phyloP scores from a whole-genome alignment of 75 land plant species.

The Cryptomeria japonica region DNA sequence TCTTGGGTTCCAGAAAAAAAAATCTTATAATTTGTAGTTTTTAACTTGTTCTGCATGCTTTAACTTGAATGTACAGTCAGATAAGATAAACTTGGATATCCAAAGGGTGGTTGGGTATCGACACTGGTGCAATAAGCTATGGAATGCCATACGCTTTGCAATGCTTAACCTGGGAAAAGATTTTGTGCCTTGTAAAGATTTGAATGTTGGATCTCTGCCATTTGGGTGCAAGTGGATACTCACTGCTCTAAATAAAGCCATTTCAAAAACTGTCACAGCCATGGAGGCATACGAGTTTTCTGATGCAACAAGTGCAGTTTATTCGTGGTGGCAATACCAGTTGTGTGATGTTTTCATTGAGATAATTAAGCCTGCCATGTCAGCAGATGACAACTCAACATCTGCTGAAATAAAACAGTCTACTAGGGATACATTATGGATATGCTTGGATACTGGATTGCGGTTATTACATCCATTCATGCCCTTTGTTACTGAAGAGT shows the following conservation, averaged over 20 bases:
- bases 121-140: conserved; percentile 95
- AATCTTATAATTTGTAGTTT: neutral
- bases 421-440: conserved; percentile 79
- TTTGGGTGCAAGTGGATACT: conserved; percentile 90
- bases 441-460: conserved; percentile 84
- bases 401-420: conserved; percentile 25
- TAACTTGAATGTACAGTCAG: conserved; percentile 57
- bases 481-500: conserved; percentile 95
- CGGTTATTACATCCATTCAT: conserved; percentile 94
- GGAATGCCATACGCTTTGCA: conserved; percentile 96
- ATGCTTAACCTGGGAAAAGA: conserved; percentile 75
- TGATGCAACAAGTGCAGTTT: conserved; percentile 66
- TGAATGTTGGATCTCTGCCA: conserved; percentile 43
- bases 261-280: conserved; percentile 54
- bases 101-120: conserved; percentile 88
- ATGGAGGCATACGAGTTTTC: conserved; percentile 70
- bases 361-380: conserved; percentile 68
- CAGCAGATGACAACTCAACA: conserved; percentile 25
- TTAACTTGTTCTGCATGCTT: neutral
- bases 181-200: conserved; percentile 46
- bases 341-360: conserved; percentile 95
- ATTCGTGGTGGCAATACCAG: conserved; percentile 90
- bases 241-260: conserved; percentile 69
- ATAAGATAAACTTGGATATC: conserved; percentile 88
- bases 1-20: conserved; percentile 1